Evolutionary conservation across 2,329 filamentous ascomycete species (phyloP).

Genomic region (Phialophora expanda): DNA sequence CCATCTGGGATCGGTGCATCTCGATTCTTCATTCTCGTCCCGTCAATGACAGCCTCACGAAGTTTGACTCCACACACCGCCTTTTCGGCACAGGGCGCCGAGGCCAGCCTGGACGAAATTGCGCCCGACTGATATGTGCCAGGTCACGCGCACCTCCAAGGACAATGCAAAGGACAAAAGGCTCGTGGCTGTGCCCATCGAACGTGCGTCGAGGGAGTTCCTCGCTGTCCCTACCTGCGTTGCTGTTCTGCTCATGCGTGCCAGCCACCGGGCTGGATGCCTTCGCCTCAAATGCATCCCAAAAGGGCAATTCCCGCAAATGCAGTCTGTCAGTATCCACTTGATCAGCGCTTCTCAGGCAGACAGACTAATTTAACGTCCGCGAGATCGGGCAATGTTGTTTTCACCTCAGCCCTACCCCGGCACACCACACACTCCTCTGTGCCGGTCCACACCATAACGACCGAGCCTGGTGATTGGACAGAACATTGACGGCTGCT

Average conservation of each 20-base stretch:
- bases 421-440: neutral
- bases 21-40: constrained; percentile 5
- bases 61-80: constrained; percentile 9
- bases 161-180: neutral
- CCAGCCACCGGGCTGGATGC: neutral
- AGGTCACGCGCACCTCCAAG: neutral
- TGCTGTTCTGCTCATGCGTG: neutral
- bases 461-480: neutral
- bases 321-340: neutral
- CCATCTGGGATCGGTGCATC: neutral
- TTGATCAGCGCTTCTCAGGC: neutral
- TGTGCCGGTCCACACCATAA: neutral
- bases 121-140: constrained; percentile 16
- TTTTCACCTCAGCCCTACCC: constrained; percentile 10
- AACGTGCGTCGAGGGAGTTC: neutral
- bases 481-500: neutral
- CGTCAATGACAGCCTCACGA: neutral
- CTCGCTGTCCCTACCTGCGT: neutral
- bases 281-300: neutral
- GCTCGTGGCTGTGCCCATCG: neutral
- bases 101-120: neutral
- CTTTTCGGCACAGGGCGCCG: neutral
- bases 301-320: constrained; percentile 10
- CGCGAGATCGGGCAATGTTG: constrained; percentile 2
- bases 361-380: neutral